phyloP scores from a whole-genome alignment of 1,284 basidiomycete species.

The Sporisorium graminicola region DNA sequence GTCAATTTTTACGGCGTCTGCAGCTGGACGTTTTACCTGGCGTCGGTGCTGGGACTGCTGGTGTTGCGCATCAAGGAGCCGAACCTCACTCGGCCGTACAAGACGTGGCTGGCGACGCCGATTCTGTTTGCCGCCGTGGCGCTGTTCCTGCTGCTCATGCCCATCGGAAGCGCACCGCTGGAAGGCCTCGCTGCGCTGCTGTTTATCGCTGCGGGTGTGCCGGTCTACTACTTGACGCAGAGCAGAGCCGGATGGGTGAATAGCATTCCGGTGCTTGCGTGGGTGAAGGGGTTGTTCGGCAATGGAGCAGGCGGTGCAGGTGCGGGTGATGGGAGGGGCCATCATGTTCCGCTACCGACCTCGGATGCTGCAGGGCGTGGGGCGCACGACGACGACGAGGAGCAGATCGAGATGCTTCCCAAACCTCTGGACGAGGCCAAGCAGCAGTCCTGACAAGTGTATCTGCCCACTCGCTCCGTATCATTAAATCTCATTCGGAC shows the following conservation, averaged over 20 bases:
- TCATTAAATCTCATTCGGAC: neutral
- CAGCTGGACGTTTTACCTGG: constrained; percentile 64
- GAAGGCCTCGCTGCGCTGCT: constrained; percentile 72
- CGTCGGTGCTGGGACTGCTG: constrained; percentile 80
- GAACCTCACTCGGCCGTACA: constrained; percentile 77
- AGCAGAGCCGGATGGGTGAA: constrained; percentile 12
- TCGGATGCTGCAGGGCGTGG: constrained; percentile 8
- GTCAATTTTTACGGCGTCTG: constrained; percentile 73
- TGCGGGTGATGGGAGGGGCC: constrained; percentile 25
- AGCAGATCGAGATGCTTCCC: constrained; percentile 58
- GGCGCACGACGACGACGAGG: constrained; percentile 41
- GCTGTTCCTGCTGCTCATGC: constrained; percentile 93
- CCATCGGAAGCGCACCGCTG: constrained; percentile 89
- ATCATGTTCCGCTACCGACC: constrained; percentile 32
- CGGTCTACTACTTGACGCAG: constrained; percentile 64
- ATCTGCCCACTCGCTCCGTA: constrained; percentile 4
- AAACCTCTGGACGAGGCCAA: constrained; percentile 6
- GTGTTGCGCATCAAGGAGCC: constrained; percentile 92
- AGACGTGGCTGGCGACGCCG: constrained; percentile 88
- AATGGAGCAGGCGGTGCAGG: neutral
- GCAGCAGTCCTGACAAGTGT: constrained; percentile 3
- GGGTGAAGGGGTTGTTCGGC: constrained; percentile 13
- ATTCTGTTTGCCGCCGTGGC: constrained; percentile 90
- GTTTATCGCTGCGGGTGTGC: constrained; percentile 61
- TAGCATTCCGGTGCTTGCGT: constrained; percentile 8